Percentiles rank a stretch among this genome's conserved stretches.
Conservation (phyloP, 2,329 filamentous ascomycete genomes). For the Claviceps paspali region DNA sequence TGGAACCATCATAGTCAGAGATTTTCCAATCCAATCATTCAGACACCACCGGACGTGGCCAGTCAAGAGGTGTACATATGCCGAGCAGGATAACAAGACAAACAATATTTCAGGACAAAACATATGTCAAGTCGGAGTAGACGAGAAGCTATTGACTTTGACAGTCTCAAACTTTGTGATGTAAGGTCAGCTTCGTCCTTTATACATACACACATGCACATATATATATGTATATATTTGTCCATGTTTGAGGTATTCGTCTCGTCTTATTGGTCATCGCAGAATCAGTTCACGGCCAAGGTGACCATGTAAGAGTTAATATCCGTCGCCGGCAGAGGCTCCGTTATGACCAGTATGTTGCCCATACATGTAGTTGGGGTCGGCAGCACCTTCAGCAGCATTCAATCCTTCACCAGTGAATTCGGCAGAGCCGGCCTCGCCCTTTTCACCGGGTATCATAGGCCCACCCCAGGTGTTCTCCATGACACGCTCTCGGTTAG, state of each 20-base stretch:
- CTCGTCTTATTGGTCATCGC: conserved; percentile 1
- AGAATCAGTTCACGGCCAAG: not conserved
- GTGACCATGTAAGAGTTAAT: conserved; percentile 17
- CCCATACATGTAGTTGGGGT: conserved; percentile 36
- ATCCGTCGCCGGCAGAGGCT: conserved; percentile 34
- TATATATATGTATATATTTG: too few species aligned
- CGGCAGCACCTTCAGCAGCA: conserved; percentile 24
- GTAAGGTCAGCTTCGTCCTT: not conserved
- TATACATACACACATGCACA: too few species aligned
- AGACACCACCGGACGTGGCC: conserved; percentile 3
- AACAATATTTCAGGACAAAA: not conserved
- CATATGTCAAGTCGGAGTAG: not conserved
- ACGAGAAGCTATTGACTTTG: not conserved
- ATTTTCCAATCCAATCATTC: conserved; percentile 1
- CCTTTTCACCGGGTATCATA: conserved; percentile 19
- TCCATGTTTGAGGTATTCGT: too few species aligned
- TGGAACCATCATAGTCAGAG: too few species aligned
- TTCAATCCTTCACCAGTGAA: conserved; percentile 27
- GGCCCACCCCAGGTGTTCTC: conserved; percentile 19
- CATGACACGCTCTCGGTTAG: conserved; percentile 24
- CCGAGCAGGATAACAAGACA: not conserved
- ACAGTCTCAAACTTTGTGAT: not conserved
- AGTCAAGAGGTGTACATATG: conserved; percentile 4
- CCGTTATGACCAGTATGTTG: conserved; percentile 44
- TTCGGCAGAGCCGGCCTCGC: conserved; percentile 20